Evolutionary conservation across 306 rosid genomes (phyloP).

Genomic region (Acacia melanoxylon): DNA sequence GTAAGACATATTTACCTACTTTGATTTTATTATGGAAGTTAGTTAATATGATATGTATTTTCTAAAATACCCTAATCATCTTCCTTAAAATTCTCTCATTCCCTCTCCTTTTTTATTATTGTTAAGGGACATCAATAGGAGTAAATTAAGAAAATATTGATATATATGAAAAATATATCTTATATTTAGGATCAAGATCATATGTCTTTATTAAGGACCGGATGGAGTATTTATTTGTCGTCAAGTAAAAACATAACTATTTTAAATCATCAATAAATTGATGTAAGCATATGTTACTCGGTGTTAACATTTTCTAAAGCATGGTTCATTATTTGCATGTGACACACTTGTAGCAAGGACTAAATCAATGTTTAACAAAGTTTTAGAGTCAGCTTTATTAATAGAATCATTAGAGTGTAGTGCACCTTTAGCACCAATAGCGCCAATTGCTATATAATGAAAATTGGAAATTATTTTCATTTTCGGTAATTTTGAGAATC

Average conservation of each 20-base stretch:
- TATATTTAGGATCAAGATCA: too few relatives aligned
- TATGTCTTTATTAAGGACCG: too few relatives aligned
- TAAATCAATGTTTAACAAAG: neutral
- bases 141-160: too few relatives aligned
- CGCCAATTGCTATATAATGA: neutral
- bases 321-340: neutral
- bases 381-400: neutral
- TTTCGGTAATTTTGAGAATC: neutral
- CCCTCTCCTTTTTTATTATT: too few relatives aligned
- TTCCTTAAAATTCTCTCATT: too few relatives aligned
- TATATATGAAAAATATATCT: too few relatives aligned
- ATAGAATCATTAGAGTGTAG: neutral
- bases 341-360: neutral
- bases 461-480: slow-evolving; percentile 23
- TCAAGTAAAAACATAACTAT: neutral
- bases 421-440: neutral
- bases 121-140: too few relatives aligned
- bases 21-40: too few relatives aligned
- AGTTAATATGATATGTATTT: too few relatives aligned
- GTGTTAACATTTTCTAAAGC: neutral
- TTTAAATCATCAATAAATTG: slow-evolving; percentile 1
- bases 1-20: too few relatives aligned
- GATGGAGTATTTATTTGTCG: neutral
- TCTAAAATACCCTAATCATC: too few relatives aligned
- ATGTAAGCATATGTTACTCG: neutral